Base-by-base conservation (phyloP, 768 basidiomycete genomes). In the Kwoniella dendrophila region DNA sequence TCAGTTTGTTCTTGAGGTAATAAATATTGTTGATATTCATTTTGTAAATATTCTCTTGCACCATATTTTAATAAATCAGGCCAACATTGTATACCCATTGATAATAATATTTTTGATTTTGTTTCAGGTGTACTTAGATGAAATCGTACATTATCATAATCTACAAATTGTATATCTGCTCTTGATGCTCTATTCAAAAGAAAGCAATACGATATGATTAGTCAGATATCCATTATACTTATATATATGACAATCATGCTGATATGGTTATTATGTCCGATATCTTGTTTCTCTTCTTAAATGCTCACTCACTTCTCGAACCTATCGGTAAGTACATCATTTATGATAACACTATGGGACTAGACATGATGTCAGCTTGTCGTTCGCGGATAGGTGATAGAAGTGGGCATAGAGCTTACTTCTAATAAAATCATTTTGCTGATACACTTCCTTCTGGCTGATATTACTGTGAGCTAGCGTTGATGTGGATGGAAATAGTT, bases 71-170 rank as follows among this genome's bases (percentile, higher is more conserved):
- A 87, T 45, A 99, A 86, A 77, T 98, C 92, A 63, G 88, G 86
- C 95, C 95, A 99, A 82, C 95, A 99, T 50, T 90, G 88, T 61
- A 98, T 93, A 79, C 88, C 88, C 92, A 99, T 98, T 30, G 95
- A 98, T 22, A 99, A 84, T 38, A 90, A 82, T 22, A 98, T 82
- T 3, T 83, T 75, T 0, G 89, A 88, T 83, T 95, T 81, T 76
- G 88, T 86, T 24, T 90, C 86, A 2, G 89, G 89, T 0, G 93
- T 93, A 14, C 90, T 90, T 48, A 98, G 81, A 78, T 89, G 94
- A 81, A 97, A 99, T 44, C 92, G 86, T 56, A 97, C 93, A 50
- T 92, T 89, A 77, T 99, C 96, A 70, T 92, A 99, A 81, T 99
- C 96, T 55, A 98, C 96, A 71, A 99, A 99, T 59, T 90, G 86